phyloP scores from a whole-genome alignment of 1,139 yeast genomes.

The Geotrichum reessii region DNA sequence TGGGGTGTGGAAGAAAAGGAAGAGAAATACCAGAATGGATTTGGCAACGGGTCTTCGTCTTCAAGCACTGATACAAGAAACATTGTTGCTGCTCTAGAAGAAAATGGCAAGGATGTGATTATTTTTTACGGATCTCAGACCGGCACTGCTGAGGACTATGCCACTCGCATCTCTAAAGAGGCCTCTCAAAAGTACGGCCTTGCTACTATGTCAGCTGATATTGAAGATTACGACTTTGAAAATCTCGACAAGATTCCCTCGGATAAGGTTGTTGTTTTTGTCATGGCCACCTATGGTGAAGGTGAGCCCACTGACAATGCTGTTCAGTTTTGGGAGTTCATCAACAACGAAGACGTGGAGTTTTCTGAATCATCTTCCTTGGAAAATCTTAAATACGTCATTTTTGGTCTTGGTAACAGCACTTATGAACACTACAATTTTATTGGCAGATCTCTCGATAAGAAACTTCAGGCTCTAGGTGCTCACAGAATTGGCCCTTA shows the following conservation, averaged over 20 bases:
- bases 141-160: slow-evolving; percentile 98
- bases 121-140: slow-evolving; percentile 96
- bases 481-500: slow-evolving; percentile 65
- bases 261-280: slow-evolving; percentile 58
- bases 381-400: slow-evolving; percentile 58
- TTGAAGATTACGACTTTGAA: slow-evolving; percentile 83
- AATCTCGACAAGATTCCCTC: slow-evolving; percentile 54
- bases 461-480: slow-evolving; percentile 53
- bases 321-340: slow-evolving; percentile 52
- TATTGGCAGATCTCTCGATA: slow-evolving; percentile 59
- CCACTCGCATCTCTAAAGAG: slow-evolving; percentile 84
- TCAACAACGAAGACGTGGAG: slow-evolving; percentile 33
- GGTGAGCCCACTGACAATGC: slow-evolving; percentile 98
- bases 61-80: slow-evolving; percentile 46
- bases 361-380: slow-evolving; percentile 47
- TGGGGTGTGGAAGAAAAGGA: slow-evolving; percentile 41
- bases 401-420: slow-evolving; percentile 89
- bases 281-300: slow-evolving; percentile 94
- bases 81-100: slow-evolving; percentile 55
- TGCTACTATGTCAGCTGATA: slow-evolving; percentile 79
- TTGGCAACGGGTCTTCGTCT: slow-evolving; percentile 31
- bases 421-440: slow-evolving; percentile 89
- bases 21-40: slow-evolving; percentile 37
- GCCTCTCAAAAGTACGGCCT: slow-evolving; percentile 76
- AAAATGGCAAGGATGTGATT: slow-evolving; percentile 65